These are phyloP conservation scores for Beauveria brongniartii DNA, from an alignment of 2,329 filamentous ascomycete genomes.

Conservation along the genomic window DNA sequence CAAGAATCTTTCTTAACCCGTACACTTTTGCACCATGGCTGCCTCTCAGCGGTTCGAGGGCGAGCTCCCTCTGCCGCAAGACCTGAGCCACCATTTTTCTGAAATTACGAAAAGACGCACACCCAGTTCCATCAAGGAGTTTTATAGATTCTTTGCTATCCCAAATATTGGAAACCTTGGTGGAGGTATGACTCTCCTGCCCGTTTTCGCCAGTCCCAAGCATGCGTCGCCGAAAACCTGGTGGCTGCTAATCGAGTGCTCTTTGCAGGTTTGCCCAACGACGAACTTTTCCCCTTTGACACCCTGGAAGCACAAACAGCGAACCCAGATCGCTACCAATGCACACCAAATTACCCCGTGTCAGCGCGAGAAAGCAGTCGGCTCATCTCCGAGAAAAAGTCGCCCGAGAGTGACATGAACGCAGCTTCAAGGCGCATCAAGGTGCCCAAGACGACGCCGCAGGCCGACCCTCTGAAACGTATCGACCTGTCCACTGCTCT, in stretches of 20 bases:
- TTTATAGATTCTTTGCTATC: conserved; percentile 76
- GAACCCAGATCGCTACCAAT: conserved; percentile 64
- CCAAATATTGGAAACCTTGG: conserved; percentile 55
- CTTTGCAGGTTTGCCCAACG: conserved; percentile 63
- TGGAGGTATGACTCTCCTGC: conserved; percentile 39
- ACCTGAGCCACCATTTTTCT: conserved; percentile 75
- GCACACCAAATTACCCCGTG: conserved; percentile 54
- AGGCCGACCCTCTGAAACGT: conserved; percentile 53
- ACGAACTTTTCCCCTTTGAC: conserved; percentile 81
- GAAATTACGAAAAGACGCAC: conserved; percentile 56
- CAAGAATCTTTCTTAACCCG: background rate
- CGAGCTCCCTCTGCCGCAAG: conserved; percentile 42
- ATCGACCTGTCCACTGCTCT: conserved; percentile 76
- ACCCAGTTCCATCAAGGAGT: conserved; percentile 64
- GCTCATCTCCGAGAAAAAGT: conserved; percentile 6
- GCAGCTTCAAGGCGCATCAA: conserved; percentile 47
- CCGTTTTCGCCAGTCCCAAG: background rate
- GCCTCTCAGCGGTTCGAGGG: background rate
- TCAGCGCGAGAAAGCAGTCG: conserved; percentile 14
- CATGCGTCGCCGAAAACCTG: background rate
- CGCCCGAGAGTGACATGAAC: conserved; percentile 21
- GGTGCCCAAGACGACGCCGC: conserved; percentile 60
- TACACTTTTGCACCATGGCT: background rate
- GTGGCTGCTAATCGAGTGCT: background rate
- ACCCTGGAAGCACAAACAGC: conserved; percentile 78